Base-by-base conservation (phyloP, 768 basidiomycete species). In the Paxillus ammoniavirescens region DNA sequence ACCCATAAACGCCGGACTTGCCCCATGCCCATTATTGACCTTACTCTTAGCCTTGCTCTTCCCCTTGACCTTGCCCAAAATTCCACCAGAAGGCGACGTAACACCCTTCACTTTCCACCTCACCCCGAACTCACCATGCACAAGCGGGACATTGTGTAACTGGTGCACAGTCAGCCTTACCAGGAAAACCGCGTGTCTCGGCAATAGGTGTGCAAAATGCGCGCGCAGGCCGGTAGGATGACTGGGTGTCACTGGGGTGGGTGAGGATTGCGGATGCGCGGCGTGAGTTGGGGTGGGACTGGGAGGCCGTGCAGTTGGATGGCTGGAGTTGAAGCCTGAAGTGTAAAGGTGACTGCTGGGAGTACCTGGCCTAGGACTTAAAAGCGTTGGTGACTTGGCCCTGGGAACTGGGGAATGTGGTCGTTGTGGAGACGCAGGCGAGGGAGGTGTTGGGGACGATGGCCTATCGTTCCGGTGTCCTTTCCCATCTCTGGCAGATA, bases 41-140 rank as follows among this genome's bases (percentile, higher is more conserved):
- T 40, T 54, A 8, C 61, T 67, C 67, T 37, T 70, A 62, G 21
- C 68, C 59, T 9, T 63, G 65, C 42, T 52, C 55, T 54, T 50
- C 40, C 60, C 67, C 58, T 72, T 75, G 60, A 73, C 73, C 67
- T 72, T 76, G 41, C 67, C 58, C 36, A 79, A 62, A 31, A 83
- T 60, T 3, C 81, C 77, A 28, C 77, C 73, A 17, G 71, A 56
- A 13, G 69, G 66, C 3, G 76, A 67, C 36, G 71, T 72, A 31
- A 75, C 77, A 57, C 82, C 77, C 73, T 83, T 87, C 69, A 90
- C 81, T 68, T 82, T 85, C 87, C 89, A 90, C 18, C 77, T 74
- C 5, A 86, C 79, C 17, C 75, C 82, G 63, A 90, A 89, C 62
- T 87, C 79, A 57, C 89, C 89, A 40, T 74, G 72, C 33, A 89